These are phyloP conservation scores for Yarrowia deformans DNA, from an alignment of 805 yeast genomes.

Conservation along the genomic window DNA sequence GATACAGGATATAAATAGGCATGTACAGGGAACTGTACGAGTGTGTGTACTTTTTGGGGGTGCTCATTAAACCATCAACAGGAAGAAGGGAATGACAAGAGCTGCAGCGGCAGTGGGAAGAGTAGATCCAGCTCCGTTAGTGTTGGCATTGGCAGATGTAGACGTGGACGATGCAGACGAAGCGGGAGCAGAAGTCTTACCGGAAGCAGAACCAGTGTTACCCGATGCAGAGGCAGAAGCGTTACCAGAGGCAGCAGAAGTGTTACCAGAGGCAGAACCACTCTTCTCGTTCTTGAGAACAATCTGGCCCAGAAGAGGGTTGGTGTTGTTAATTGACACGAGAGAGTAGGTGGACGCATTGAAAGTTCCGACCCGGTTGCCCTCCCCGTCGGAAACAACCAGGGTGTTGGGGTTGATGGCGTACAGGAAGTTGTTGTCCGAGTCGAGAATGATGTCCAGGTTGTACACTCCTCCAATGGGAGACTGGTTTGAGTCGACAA, in stretches of 20 bases:
- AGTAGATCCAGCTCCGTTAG: slow-evolving; percentile 7
- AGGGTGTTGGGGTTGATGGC: slow-evolving; percentile 14
- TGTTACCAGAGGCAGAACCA: no score
- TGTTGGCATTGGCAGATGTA: no score
- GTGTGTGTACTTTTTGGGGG: no score
- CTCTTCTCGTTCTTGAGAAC: background rate
- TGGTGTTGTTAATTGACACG: background rate
- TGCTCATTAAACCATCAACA: background rate
- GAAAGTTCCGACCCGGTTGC: background rate
- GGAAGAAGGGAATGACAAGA: slow-evolving; percentile 18
- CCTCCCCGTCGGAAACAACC: background rate
- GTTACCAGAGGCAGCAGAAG: no score
- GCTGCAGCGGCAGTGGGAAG: slow-evolving; percentile 28
- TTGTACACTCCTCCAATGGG: slow-evolving; percentile 22
- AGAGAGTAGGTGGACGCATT: background rate
- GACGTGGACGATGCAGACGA: no score
- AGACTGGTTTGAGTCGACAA: background rate
- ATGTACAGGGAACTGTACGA: background rate
- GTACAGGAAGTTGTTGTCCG: slow-evolving; percentile 4
- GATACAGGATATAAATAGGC: background rate
- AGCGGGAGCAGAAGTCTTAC: no score
- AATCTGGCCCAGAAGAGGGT: slow-evolving; percentile 9
- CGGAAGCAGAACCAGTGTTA: no score
- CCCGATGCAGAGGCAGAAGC: background rate
- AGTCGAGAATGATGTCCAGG: slow-evolving; percentile 4